These are phyloP conservation scores for Heliosperma pusillum DNA, from an alignment of 148 eudicot species.

Conservation along the genomic window DNA sequence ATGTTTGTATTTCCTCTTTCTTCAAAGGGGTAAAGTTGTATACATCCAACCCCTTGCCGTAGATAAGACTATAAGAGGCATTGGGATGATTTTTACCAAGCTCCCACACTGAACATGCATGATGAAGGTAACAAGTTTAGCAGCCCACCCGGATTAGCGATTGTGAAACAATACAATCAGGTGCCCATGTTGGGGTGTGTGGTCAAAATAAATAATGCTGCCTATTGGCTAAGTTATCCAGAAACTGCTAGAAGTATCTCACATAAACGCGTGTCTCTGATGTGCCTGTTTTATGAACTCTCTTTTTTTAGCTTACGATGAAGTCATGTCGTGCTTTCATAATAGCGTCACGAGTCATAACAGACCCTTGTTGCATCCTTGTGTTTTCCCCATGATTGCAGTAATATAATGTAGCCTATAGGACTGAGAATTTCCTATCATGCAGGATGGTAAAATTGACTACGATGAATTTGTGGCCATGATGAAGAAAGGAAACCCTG, in stretches of 20 bases:
- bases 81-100: neutral
- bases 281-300: too few relatives aligned
- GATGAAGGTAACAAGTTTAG: neutral
- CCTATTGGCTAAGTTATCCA: neutral
- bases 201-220: neutral
- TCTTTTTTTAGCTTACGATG: too few relatives aligned
- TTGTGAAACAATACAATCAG: neutral
- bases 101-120: neutral
- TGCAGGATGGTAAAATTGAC: conserved; percentile 91
- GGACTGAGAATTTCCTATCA: neutral
- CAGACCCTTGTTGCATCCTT: neutral
- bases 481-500: conserved; percentile 97
- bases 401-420: neutral
- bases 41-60: neutral
- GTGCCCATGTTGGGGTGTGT: neutral
- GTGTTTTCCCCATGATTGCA: neutral
- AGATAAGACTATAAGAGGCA: neutral
- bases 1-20: neutral
- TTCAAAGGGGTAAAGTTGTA: neutral
- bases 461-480: conserved; percentile 93
- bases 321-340: too few relatives aligned
- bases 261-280: too few relatives aligned
- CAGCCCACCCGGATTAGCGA: neutral
- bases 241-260: too few relatives aligned
- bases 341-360: too few relatives aligned